Conservation (phyloP, 2,329 filamentous ascomycete species). For the Verticillium zaregamsianum region DNA sequence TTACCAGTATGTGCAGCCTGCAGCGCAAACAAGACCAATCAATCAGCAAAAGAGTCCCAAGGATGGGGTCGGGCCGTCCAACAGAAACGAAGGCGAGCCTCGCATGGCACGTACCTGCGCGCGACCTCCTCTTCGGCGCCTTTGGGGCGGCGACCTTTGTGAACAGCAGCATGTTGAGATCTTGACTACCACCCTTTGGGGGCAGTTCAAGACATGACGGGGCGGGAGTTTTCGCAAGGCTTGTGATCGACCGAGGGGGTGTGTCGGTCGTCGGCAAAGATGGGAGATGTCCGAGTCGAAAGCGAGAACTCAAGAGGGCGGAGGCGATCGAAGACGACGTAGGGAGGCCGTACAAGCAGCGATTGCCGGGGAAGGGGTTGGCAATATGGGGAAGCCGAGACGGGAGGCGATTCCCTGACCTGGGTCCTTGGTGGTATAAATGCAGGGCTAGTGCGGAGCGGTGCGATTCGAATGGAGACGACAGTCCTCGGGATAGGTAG, state of each 20-base stretch:
- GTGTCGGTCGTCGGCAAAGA: not conserved
- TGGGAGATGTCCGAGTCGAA: not conserved
- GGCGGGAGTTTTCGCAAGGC: not conserved
- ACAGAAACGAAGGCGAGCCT: not conserved
- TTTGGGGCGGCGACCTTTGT: slow-evolving; percentile 55
- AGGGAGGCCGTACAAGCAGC: not conserved
- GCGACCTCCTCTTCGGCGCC: slow-evolving; percentile 54
- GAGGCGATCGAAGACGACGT: not conserved
- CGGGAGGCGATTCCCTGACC: not conserved
- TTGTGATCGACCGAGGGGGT: not conserved
- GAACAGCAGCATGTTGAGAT: slow-evolving; percentile 49
- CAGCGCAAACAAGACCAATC: slow-evolving; percentile 10
- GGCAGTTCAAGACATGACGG: not conserved
- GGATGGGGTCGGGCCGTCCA: slow-evolving; percentile 1
- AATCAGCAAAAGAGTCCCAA: slow-evolving; percentile 16
- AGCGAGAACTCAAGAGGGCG: not conserved
- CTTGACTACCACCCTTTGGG: not conserved
- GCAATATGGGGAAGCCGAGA: not conserved
- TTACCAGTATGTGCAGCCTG: slow-evolving; percentile 51
- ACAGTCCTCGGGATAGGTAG: not conserved
- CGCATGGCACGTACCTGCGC: slow-evolving; percentile 43
- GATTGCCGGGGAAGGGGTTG: not conserved
- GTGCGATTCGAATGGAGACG: not conserved
- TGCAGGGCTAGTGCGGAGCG: not conserved
- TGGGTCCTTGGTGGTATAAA: not conserved